Conservation (phyloP, 176 grass and related monocot genomes). For the Hsuehochloa calcarea region DNA sequence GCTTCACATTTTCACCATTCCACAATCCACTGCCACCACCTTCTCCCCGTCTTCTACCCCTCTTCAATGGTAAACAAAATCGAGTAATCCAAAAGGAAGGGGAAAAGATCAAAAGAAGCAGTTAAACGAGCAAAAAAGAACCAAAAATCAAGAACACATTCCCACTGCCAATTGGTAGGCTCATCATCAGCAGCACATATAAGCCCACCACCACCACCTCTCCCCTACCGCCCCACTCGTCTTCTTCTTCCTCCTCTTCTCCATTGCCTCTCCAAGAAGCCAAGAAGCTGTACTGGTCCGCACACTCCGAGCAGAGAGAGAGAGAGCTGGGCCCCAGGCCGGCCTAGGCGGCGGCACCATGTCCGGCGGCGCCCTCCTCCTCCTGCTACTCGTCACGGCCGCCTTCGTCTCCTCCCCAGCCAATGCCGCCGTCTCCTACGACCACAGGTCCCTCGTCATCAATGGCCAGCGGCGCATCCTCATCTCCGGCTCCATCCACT, state of each 20-base stretch:
- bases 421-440: conserved; percentile 73
- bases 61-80: conserved; percentile 14
- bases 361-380: conserved; percentile 14
- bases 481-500: conserved; percentile 96
- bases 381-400: conserved; percentile 2
- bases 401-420: not conserved
- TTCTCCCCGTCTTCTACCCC: not conserved
- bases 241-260: not conserved
- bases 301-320: not conserved
- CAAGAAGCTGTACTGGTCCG: not conserved
- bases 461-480: conserved; percentile 76
- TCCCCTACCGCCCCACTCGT: not conserved
- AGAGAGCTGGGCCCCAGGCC: not conserved
- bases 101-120: conserved; percentile 19
- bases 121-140: conserved; percentile 11
- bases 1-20: no score
- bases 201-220: conserved; percentile 21
- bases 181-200: conserved; percentile 28
- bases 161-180: not conserved
- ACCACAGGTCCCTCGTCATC: conserved; percentile 62
- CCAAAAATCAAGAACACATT: conserved; percentile 11
- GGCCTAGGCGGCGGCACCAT: conserved; percentile 19
- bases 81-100: conserved; percentile 7
- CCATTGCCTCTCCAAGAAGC: conserved; percentile 35
- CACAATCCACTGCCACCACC: no score